These are phyloP conservation scores for Entophlyctis luteolus DNA, from an alignment of 192 early-diverging fungal species.

Conservation along the genomic window DNA sequence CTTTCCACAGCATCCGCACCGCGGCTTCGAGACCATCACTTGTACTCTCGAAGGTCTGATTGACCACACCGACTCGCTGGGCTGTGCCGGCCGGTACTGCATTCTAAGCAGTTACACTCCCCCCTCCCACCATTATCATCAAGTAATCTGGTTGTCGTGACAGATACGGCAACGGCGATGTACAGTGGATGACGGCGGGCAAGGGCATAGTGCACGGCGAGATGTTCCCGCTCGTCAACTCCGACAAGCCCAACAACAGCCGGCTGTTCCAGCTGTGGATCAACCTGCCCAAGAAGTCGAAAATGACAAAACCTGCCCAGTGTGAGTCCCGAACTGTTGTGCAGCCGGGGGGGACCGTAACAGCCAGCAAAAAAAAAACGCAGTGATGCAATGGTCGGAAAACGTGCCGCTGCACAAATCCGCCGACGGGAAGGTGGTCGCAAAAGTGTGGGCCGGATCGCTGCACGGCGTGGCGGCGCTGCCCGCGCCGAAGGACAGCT, in stretches of 20 bases:
- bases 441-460: conserved; percentile 86
- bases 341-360: no score
- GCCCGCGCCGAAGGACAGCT: background rate
- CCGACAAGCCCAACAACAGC: no score
- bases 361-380: background rate
- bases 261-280: no score
- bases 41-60: conserved; percentile 59
- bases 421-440: conserved; percentile 47
- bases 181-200: conserved; percentile 70
- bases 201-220: conserved; percentile 65
- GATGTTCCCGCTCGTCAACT: no score
- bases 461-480: conserved; percentile 26
- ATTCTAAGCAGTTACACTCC: no score
- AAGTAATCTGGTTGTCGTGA: conserved; percentile 58
- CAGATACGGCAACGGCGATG: conserved; percentile 40
- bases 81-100: conserved; percentile 55
- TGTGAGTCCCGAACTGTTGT: no score
- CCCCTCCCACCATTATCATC: no score
- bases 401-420: conserved; percentile 58
- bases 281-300: no score
- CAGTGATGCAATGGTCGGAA: conserved; percentile 15
- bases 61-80: conserved; percentile 49
- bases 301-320: no score
- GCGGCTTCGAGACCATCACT: conserved; percentile 67
- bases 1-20: conserved; percentile 28